Evolutionary conservation across 306 rosid genomes (phyloP).

Genomic region (Glycine tomentella): DNA sequence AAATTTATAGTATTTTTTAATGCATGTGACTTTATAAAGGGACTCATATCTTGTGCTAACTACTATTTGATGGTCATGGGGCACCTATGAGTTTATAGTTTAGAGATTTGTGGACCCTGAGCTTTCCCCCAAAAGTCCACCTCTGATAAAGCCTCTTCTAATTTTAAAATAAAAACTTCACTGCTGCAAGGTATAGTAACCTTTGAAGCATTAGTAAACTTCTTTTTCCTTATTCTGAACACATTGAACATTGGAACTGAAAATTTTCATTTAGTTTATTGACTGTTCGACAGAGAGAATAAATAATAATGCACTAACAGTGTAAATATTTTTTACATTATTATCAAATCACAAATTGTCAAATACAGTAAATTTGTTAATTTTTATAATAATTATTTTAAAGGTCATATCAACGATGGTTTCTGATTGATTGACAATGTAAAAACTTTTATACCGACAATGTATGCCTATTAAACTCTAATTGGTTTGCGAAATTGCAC

Average conservation of each 20-base stretch:
- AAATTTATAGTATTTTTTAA: constrained; percentile 40
- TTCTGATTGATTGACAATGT: not conserved
- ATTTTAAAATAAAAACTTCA: not conserved
- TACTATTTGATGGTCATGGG: constrained; percentile 36
- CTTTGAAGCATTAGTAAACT: constrained; percentile 29
- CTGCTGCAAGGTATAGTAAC: constrained; percentile 5
- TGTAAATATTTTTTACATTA: not conserved
- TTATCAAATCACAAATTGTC: not conserved
- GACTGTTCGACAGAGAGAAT: not conserved
- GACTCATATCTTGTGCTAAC: constrained; percentile 25
- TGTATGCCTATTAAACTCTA: not conserved
- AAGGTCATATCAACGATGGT: not conserved
- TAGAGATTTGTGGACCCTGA: constrained; percentile 45
- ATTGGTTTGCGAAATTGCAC: no score
- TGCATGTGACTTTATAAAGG: constrained; percentile 50
- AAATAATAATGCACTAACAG: not conserved
- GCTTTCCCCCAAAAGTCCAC: constrained; percentile 35
- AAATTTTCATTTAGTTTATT: constrained; percentile 20
- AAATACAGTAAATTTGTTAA: not conserved
- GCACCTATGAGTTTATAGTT: constrained; percentile 37
- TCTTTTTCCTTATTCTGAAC: not conserved
- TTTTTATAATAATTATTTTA: not conserved
- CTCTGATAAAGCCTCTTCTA: not conserved
- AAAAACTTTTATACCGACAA: not conserved
- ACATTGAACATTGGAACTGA: constrained; percentile 22